These are phyloP conservation scores for Citrus cavaleriei DNA, from an alignment of 345 rosid species.

Conservation along the genomic window DNA sequence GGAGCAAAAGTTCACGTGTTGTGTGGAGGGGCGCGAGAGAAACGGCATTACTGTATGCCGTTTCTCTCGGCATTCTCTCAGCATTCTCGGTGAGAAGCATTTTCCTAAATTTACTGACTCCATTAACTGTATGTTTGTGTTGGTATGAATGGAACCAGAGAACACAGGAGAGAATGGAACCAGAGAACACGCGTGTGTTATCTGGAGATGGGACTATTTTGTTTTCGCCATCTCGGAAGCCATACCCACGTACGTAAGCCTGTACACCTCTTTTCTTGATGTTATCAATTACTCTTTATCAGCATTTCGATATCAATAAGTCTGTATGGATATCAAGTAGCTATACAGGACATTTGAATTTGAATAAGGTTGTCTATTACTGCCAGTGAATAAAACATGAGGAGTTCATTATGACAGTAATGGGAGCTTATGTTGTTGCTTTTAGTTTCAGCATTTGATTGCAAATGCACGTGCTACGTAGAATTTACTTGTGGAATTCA, in stretches of 20 bases:
- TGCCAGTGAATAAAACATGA: too few species aligned
- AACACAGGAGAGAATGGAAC: constrained; percentile 97
- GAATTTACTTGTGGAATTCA: too few species aligned
- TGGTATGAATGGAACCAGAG: constrained; percentile 93
- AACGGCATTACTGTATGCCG: too few species aligned
- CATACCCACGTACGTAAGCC: constrained; percentile 65
- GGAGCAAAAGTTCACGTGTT: too few species aligned
- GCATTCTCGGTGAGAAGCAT: too few species aligned
- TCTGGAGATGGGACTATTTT: constrained; percentile 57
- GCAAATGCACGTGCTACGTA: background rate
- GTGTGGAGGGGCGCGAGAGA: too few species aligned
- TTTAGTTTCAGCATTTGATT: background rate
- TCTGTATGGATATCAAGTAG: background rate
- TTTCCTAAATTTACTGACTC: background rate
- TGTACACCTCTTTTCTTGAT: constrained; percentile 86
- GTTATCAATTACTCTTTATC: constrained; percentile 30
- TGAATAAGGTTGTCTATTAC: background rate
- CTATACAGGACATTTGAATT: background rate
- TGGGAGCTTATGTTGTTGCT: background rate
- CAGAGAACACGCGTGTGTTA: constrained; percentile 82
- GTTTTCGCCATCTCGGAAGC: constrained; percentile 73
- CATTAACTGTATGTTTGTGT: background rate
- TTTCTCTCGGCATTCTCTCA: too few species aligned
- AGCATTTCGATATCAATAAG: background rate
- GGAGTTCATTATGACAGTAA: background rate